phyloP scores from a whole-genome alignment of 345 rosid genomes.

The Ceriops tagal region DNA sequence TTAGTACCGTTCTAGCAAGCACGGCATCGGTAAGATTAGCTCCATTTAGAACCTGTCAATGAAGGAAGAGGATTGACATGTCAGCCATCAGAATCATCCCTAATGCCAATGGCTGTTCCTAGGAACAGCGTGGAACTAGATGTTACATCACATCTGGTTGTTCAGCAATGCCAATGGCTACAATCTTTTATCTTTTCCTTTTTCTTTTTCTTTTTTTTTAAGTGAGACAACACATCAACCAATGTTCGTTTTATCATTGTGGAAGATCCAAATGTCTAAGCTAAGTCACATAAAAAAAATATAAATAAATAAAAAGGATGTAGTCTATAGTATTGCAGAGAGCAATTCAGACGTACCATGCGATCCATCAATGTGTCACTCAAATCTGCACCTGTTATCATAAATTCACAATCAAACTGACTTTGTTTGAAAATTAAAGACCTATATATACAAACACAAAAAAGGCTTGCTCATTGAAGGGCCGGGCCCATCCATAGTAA shows the following conservation, averaged over 20 bases:
- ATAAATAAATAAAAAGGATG: neutral
- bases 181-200: too few relatives aligned
- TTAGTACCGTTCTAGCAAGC: conserved; percentile 72
- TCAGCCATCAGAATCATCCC: too few relatives aligned
- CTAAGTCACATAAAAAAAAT: neutral
- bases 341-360: conserved; percentile 46
- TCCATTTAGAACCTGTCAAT: conserved; percentile 72
- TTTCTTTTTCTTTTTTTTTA: too few relatives aligned
- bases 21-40: conserved; percentile 86
- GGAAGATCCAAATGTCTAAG: neutral
- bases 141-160: too few relatives aligned
- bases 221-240: too few relatives aligned
- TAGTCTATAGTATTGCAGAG: neutral
- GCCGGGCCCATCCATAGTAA: too few relatives aligned
- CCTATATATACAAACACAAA: neutral
- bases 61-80: too few relatives aligned
- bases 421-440: neutral
- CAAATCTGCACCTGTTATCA: conserved; percentile 78
- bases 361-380: conserved; percentile 99
- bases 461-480: too few relatives aligned
- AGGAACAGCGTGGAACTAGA: too few relatives aligned
- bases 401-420: neutral
- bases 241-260: neutral
- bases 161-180: too few relatives aligned
- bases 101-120: too few relatives aligned